phyloP scores from a whole-genome alignment of 805 yeast genomes.

The Spathaspora sp. region DNA sequence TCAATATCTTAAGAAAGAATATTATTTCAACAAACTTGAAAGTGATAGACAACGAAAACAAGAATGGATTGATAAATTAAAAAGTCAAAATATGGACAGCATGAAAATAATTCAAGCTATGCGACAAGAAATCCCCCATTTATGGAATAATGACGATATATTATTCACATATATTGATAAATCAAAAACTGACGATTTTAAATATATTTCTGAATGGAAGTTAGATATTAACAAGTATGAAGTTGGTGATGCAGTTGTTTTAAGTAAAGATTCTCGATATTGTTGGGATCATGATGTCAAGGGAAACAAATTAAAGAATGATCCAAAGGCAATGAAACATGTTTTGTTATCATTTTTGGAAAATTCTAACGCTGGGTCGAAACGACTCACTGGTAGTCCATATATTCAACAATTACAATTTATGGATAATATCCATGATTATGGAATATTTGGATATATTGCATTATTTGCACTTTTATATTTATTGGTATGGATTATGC shows the following conservation, averaged over 20 bases:
- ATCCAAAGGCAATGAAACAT: conserved; percentile 28
- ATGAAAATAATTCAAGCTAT: conserved; percentile 44
- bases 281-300: conserved; percentile 28
- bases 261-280: conserved; percentile 40
- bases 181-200: conserved; percentile 25
- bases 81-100: conserved; percentile 37
- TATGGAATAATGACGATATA: conserved; percentile 40
- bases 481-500: conserved; percentile 1
- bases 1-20: conserved; percentile 39
- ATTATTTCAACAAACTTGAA: conserved; percentile 31
- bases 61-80: conserved; percentile 38
- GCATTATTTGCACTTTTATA: conserved; percentile 12
- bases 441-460: conserved; percentile 44
- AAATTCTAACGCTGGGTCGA: conserved; percentile 11
- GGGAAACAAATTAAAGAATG: conserved; percentile 35
- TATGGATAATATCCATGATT: conserved; percentile 42
- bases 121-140: conserved; percentile 47
- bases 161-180: conserved; percentile 52
- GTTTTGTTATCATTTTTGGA: conserved; percentile 38
- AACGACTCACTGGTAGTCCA: conserved; percentile 43
- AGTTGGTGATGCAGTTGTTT: conserved; percentile 56
- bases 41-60: conserved; percentile 34
- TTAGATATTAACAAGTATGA: conserved; percentile 27
- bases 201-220: conserved; percentile 34
- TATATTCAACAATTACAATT: conserved; percentile 33